phyloP scores from a whole-genome alignment of 495 filamentous ascomycete species.

The Podospora pseudopauciseta region DNA sequence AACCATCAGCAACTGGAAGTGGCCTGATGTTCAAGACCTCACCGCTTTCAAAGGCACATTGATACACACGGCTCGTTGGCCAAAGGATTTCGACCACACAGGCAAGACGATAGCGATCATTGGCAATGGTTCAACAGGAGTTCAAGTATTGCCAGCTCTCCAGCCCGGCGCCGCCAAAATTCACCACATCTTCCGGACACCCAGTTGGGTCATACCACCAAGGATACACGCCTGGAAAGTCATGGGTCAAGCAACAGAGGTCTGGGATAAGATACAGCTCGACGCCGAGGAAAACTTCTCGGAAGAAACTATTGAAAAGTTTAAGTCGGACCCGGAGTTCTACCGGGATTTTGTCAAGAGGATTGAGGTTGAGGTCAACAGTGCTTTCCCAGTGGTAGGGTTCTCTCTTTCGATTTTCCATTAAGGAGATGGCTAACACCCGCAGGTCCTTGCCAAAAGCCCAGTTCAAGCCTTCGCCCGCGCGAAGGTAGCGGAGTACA shows the following conservation, averaged over 20 bases:
- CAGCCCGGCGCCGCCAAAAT: conserved; percentile 49
- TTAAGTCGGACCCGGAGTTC: conserved; percentile 40
- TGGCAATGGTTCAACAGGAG: conserved; percentile 56
- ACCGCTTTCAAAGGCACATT: conserved; percentile 48
- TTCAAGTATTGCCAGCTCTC: conserved; percentile 60
- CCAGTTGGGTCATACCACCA: conserved; percentile 64
- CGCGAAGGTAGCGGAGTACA: conserved; percentile 40
- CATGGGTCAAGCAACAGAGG: conserved; percentile 36
- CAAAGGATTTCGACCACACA: conserved; percentile 50
- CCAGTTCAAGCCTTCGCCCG: conserved; percentile 35
- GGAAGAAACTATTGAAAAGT: conserved; percentile 43
- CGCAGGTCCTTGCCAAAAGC: conserved; percentile 33
- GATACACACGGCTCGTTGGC: conserved; percentile 60
- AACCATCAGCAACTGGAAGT: conserved; percentile 56
- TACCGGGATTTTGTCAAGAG: conserved; percentile 37
- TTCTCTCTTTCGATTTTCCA: background rate
- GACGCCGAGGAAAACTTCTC: conserved; percentile 41
- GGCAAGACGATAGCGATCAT: conserved; percentile 58
- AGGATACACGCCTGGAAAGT: conserved; percentile 42
- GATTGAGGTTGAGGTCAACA: conserved; percentile 45
- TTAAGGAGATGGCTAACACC: background rate
- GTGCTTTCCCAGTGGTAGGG: conserved; percentile 44
- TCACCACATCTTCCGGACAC: conserved; percentile 52
- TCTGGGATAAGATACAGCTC: conserved; percentile 26
- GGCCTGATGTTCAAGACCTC: conserved; percentile 51